Percentiles rank a stretch among this genome's conserved stretches.
Conservation (phyloP, 352 stramenopile genomes). For the Phytophthora foliorum region DNA sequence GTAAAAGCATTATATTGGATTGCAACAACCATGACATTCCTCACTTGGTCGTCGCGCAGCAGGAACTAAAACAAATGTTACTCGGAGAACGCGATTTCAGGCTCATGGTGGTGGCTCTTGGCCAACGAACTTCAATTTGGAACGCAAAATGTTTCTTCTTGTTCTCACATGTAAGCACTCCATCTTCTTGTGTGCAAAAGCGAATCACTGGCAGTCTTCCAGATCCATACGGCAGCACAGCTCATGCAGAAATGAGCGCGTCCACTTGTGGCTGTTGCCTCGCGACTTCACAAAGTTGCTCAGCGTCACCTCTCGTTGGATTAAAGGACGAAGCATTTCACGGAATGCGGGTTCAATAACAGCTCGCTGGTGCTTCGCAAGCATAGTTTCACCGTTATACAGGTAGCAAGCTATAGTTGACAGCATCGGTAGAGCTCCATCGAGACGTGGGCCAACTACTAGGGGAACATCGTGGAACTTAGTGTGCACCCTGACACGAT, state of each 20-base stretch:
- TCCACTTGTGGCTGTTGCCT: neutral
- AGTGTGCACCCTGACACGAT: neutral
- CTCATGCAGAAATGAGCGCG: neutral
- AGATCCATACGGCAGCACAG: neutral
- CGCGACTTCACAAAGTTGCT: neutral
- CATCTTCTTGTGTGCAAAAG: no score
- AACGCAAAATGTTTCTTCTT: no score
- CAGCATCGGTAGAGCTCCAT: slow-evolving; percentile 14
- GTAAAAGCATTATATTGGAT: no score
- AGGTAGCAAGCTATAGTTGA: slow-evolving; percentile 32
- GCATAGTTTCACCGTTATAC: slow-evolving; percentile 49
- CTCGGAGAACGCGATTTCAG: no score
- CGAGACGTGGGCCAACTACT: slow-evolving; percentile 11
- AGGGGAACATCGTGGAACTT: slow-evolving; percentile 17
- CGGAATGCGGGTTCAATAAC: neutral
- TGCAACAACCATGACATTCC: no score
- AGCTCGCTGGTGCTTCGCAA: slow-evolving; percentile 7
- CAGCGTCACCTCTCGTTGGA: neutral
- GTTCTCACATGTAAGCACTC: no score
- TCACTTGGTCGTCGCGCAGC: no score
- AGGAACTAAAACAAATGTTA: no score
- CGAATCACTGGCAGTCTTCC: neutral
- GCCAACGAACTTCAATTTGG: no score
- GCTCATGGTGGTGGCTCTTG: no score
- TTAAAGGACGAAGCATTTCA: neutral